Percentiles rank a stretch among this genome's conserved stretches.
phyloP scores from a whole-genome alignment of 2,329 filamentous ascomycete species.

The Microcyclospora tardicrescens region DNA sequence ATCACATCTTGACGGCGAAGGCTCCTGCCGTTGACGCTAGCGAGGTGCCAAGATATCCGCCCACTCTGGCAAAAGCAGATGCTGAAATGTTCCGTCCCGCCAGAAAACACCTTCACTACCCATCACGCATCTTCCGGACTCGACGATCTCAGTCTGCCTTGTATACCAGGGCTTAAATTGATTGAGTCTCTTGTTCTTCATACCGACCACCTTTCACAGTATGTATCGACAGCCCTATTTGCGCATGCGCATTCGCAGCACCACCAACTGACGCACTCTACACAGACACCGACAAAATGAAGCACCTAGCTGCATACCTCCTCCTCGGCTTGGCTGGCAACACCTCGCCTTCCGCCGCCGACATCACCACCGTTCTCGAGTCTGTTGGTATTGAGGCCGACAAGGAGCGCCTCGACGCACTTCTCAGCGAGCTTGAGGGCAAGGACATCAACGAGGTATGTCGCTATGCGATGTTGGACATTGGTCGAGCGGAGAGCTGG shows the following conservation, averaged over 20 bases:
- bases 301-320: conserved; percentile 99
- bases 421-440: conserved; percentile 82
- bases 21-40: too few species aligned
- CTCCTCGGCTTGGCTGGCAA: conserved; percentile 92
- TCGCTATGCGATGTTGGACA: conserved; percentile 13
- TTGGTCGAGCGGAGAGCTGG: neutral
- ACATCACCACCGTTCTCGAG: conserved; percentile 80
- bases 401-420: conserved; percentile 67
- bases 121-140: conserved; percentile 56
- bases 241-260: neutral
- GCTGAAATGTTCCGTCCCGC: neutral
- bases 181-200: conserved; percentile 87
- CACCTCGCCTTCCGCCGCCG: conserved; percentile 67
- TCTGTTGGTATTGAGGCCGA: conserved; percentile 95
- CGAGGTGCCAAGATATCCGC: conserved; percentile 8
- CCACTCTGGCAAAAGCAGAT: neutral
- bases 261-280: conserved; percentile 5
- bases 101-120: conserved; percentile 7
- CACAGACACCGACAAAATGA: conserved; percentile 59
- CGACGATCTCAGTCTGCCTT: conserved; percentile 86
- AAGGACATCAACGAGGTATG: conserved; percentile 86
- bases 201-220: conserved; percentile 11
- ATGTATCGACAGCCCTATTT: conserved; percentile 2
- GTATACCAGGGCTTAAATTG: conserved; percentile 89
- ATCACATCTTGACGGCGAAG: too few species aligned